Evolutionary conservation across 805 yeast species (phyloP).

Genomic region (Lipomyces chichibuensis): DNA sequence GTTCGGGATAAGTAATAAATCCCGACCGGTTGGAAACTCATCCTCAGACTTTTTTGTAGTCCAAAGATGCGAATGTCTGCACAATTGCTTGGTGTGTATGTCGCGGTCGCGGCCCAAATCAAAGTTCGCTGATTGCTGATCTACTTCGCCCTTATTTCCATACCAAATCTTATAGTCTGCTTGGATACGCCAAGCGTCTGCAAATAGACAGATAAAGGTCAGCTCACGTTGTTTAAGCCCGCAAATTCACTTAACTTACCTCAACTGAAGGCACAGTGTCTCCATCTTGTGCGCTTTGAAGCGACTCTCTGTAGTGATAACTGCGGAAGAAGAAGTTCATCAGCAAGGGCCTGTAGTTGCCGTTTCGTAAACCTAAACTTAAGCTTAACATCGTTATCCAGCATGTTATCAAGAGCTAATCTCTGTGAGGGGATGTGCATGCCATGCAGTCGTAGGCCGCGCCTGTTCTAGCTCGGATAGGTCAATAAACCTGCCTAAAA

Average conservation of each 20-base stretch:
- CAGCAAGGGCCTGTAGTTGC: background rate
- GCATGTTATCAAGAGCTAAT: background rate
- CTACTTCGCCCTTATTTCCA: too few species aligned
- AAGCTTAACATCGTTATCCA: background rate
- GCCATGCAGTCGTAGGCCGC: background rate
- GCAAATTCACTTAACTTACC: too few species aligned
- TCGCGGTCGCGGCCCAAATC: too few species aligned
- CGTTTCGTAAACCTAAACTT: background rate
- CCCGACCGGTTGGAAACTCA: background rate
- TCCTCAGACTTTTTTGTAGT: background rate
- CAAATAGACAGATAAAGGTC: too few species aligned
- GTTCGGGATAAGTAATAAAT: background rate
- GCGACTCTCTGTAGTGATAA: background rate
- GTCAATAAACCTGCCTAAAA: background rate
- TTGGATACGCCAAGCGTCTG: too few species aligned
- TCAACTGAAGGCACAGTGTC: background rate
- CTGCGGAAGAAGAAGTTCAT: background rate
- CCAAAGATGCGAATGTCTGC: constrained; percentile 2
- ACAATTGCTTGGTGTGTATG: too few species aligned
- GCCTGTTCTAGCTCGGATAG: background rate
- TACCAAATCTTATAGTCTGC: too few species aligned
- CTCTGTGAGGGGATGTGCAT: background rate
- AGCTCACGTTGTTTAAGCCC: too few species aligned
- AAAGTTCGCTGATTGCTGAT: too few species aligned
- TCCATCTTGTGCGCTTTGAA: background rate